A percentile compares a stretch with the other conserved stretches of the same genome.
Evolutionary conservation across 768 basidiomycete genomes (phyloP).

Genomic region (Cystobasidium tubakii): DNA sequence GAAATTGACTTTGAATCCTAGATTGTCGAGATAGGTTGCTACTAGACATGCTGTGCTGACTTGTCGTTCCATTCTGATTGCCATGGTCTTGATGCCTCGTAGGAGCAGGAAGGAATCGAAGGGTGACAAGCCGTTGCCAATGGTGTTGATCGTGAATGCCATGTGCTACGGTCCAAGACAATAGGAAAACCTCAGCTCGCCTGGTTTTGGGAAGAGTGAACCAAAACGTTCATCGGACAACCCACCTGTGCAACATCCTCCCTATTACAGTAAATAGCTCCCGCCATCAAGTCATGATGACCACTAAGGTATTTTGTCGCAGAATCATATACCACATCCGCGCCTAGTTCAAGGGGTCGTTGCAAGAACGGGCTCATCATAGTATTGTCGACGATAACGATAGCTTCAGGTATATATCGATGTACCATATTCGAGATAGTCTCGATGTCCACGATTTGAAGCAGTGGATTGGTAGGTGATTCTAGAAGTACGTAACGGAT

Average conservation of each 20-base stretch:
- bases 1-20: slow-evolving; percentile 88
- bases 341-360: slow-evolving; percentile 87
- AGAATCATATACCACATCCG: slow-evolving; percentile 95
- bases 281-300: slow-evolving; percentile 99
- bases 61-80: slow-evolving; percentile 91
- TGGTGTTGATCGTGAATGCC: slow-evolving; percentile 82
- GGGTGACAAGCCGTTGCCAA: slow-evolving; percentile 88
- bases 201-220: no score
- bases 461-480: slow-evolving; percentile 91
- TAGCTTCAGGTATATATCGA: slow-evolving; percentile 67
- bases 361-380: slow-evolving; percentile 99
- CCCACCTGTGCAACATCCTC: slow-evolving; percentile 80
- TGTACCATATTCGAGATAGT: slow-evolving; percentile 77
- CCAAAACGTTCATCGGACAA: no score
- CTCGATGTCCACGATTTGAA: slow-evolving; percentile 87
- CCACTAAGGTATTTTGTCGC: slow-evolving; percentile 96
- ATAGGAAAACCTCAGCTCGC: not conserved
- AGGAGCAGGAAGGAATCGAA: slow-evolving; percentile 95
- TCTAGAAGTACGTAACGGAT: slow-evolving; percentile 83
- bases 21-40: slow-evolving; percentile 71
- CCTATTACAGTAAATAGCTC: slow-evolving; percentile 82
- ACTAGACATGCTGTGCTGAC: slow-evolving; percentile 74
- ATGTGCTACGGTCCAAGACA: slow-evolving; percentile 61
- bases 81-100: slow-evolving; percentile 90
- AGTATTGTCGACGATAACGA: slow-evolving; percentile 91